Percentiles rank a stretch among this genome's conserved stretches.
These are phyloP conservation scores for Boletus rubroflammeus DNA, from an alignment of 768 basidiomycete genomes.

Conservation along the genomic window DNA sequence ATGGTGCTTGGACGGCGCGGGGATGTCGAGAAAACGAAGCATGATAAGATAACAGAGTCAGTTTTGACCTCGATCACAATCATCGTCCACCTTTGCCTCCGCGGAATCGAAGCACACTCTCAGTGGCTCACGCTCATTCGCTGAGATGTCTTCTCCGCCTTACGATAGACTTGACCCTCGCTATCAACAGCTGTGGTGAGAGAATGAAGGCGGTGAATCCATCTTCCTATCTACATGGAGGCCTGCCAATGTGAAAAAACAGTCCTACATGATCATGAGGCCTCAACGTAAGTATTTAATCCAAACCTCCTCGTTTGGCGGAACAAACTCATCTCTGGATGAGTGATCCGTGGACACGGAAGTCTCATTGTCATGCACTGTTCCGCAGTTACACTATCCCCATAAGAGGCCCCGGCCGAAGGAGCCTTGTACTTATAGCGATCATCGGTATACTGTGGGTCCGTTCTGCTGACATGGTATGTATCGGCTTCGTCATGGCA, in stretches of 20 bases:
- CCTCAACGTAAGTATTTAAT: background rate
- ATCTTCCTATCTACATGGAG: conserved; percentile 2
- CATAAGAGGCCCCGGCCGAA: background rate
- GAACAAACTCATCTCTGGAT: background rate
- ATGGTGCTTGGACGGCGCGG: conserved; percentile 25
- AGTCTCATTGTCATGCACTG: background rate
- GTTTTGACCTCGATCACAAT: conserved; percentile 11
- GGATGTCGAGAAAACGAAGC: conserved; percentile 5
- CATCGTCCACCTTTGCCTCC: conserved; percentile 9
- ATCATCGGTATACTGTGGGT: background rate
- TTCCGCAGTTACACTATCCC: background rate
- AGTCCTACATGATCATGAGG: background rate
- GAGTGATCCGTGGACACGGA: conserved; percentile 19
- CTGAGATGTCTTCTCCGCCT: conserved; percentile 3
- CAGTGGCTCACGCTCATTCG: background rate
- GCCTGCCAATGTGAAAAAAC: background rate
- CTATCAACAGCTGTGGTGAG: background rate
- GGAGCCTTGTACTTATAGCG: background rate
- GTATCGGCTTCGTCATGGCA: background rate
- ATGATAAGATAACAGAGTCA: conserved; percentile 27
- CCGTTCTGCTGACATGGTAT: background rate
- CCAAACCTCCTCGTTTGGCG: background rate
- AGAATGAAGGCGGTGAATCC: background rate
- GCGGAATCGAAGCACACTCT: conserved; percentile 17
- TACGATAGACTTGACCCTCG: conserved; percentile 3